Evolutionary conservation across 306 rosid genomes (phyloP), one percentile per base, ranked within the genome.

Genomic region (Castanopsis chinensis): DNA sequence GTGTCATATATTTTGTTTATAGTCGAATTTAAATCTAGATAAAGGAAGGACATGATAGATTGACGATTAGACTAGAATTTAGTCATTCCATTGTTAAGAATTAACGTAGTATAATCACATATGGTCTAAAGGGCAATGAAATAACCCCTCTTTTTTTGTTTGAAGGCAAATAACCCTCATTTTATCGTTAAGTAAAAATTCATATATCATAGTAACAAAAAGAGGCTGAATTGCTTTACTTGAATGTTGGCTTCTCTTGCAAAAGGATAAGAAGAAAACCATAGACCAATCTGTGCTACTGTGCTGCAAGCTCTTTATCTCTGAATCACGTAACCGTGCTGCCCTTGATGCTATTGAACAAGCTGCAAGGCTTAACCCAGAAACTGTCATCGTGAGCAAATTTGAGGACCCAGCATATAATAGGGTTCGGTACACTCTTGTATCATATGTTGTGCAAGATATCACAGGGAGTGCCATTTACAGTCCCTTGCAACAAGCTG

Each of bases 401-500:
- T 91, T 88, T 70, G 80, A 53, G 10, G 97, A 91, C 67, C 37
- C 86, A 74, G 87, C 91, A 20, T 92, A 92, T 80, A 94, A 94
- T 77, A 81, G 99, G 76, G 64, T 73, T 27, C 73, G 97, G 79
- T 94, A 76, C 85, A 86, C 81, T 13, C 79, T 94, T 4, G 97
- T 94, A 13, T 94, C 97, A 0, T 90, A 92, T 72, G 91, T 91
- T 27, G 7, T 86, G 28, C 94, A 86, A 72, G 95, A 91, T 71
- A 79, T 81, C 76, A 87, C 84, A 6, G 95, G 95, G 45, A 80
- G 27, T 77, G 79, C 90, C 78, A 72, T 94, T 6, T 92, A 89
- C 63, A 92, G 97, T 70, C 99, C 99, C 2, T 53, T 94, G 81
- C 97, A 85, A 4, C 93, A 90, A 57, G 85, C 92, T 3, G 91